Evolutionary conservation across 768 basidiomycete genomes (phyloP), one percentile per base, ranked within the genome.

Genomic region (Cystofilobasidium macerans): DNA sequence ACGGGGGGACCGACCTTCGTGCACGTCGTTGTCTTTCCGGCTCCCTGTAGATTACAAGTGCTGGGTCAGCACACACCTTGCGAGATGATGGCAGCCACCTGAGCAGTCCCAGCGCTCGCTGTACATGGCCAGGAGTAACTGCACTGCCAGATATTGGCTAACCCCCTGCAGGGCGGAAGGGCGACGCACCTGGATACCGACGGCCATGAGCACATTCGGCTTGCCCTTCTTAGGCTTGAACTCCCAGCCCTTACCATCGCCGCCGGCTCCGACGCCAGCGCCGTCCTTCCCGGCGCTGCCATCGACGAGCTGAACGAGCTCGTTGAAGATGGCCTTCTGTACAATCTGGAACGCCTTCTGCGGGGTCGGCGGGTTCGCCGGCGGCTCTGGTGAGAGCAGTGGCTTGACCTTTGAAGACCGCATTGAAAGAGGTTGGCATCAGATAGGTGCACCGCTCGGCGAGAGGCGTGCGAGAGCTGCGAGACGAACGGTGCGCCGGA

Each of bases 1-100:
- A 28, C 18, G 45, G 22, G 20, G 20, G 6, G 45, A 65, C 75
- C 36, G 9, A 78, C 77, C 73, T 98, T 99, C 13, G 95, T 99
- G 77, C 95, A 99, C 45, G 94, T 97, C 26, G 95, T 99, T 6
- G 95, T 99, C 81, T 99, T 99, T 48, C 95, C 95, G 61, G 94
- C 95, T 58, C 92, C 92, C 89, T 94, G 71, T 7, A 16, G 45
- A n/a, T 6, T 9, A 12, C 38, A 40, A 9, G 38, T 9, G 38
- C 38, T n/a, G 38, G 8, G 38, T 40, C 38, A 40, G 38, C 38
- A 40, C 38, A 40, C 9, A 16, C 38, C 38, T 40, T n/a, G n/a
- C n/a, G n/a, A 40, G 38, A 8, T 40, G 38, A 40, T 8, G 38
- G 9, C 38, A 9, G 38, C 38, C 8, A 9, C 38, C 38, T 40